Percentiles rank a stretch among this genome's conserved stretches.
Conservation (phyloP, 2,329 filamentous ascomycete species). For the Tolypocladium guangdongense region DNA sequence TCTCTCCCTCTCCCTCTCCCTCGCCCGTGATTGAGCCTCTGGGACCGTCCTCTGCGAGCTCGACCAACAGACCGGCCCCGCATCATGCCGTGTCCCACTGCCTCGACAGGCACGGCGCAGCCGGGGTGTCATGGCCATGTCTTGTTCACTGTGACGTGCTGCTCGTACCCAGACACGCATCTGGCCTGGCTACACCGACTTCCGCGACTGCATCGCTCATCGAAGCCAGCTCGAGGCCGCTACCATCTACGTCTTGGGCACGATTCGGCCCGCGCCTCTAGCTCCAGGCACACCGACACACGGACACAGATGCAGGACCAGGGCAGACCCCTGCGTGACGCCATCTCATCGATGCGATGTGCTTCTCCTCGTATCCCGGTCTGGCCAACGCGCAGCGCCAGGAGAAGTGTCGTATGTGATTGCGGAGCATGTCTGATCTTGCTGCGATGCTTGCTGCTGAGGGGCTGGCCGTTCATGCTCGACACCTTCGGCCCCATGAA, state of each 20-base stretch:
- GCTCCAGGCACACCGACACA: background rate
- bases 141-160: background rate
- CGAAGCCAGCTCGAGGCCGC: background rate
- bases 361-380: background rate
- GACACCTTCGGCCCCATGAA: background rate
- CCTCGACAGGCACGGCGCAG: background rate
- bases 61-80: background rate
- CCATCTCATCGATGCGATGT: background rate
- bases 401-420: background rate
- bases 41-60: no score
- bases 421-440: background rate
- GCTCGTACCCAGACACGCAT: background rate
- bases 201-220: background rate
- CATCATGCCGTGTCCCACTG: background rate
- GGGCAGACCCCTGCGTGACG: constrained; percentile 1
- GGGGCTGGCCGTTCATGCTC: background rate
- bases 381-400: background rate
- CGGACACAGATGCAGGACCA: background rate
- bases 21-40: background rate
- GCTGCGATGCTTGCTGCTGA: background rate
- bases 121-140: background rate
- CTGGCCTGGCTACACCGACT: constrained; percentile 1
- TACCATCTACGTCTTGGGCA: background rate
- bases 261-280: background rate
- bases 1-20: background rate